A percentile compares a stretch with the other conserved stretches of the same genome.
These are phyloP conservation scores for Sugiyamaella sp. DNA, from an alignment of 1,139 yeast genomes.

Conservation along the genomic window DNA sequence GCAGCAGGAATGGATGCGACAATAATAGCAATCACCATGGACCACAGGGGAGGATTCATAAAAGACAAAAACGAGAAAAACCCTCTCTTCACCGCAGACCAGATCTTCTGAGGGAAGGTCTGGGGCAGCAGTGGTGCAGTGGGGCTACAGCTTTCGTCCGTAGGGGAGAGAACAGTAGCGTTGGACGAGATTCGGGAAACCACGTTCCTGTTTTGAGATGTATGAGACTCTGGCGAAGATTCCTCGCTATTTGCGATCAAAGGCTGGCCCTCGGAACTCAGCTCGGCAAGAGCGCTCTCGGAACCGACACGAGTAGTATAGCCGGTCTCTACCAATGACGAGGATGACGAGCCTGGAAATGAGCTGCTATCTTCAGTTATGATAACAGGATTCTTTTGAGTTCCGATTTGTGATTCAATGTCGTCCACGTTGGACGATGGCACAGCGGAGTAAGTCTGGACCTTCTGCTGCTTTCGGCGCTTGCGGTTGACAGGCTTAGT, in stretches of 20 bases:
- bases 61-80: conserved; percentile 44
- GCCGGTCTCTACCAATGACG: conserved; percentile 39
- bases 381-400: neutral
- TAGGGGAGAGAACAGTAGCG: neutral
- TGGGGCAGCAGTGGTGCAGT: neutral
- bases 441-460: neutral
- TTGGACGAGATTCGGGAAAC: neutral
- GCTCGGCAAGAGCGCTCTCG: conserved; percentile 5
- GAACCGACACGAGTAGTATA: conserved; percentile 19
- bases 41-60: conserved; percentile 95
- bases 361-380: conserved; percentile 9
- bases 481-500: neutral
- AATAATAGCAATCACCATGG: conserved; percentile 80
- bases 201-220: neutral
- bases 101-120: neutral
- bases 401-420: conserved; percentile 7
- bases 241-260: neutral
- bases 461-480: neutral
- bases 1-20: conserved; percentile 81
- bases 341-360: conserved; percentile 24
- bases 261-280: neutral
- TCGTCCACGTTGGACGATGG: neutral
- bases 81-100: conserved; percentile 7
- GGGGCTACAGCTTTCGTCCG: neutral
- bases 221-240: neutral